Conservation (phyloP, 257 asterid genomes). For the Ehretia macrophylla region DNA sequence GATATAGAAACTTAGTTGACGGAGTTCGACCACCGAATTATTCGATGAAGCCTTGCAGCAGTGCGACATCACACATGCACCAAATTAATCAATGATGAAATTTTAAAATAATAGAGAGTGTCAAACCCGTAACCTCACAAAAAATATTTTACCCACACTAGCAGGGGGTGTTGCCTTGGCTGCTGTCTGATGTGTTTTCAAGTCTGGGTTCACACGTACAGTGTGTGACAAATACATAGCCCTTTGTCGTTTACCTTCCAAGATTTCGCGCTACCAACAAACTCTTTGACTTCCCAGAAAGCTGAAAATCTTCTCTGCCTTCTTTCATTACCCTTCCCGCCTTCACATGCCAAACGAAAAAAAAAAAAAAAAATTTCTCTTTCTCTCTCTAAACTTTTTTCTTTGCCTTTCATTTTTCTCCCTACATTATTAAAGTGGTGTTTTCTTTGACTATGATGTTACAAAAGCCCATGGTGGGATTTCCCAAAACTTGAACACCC, state of each 20-base stretch:
- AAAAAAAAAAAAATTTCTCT: too few relatives aligned
- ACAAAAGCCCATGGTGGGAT: slow-evolving; percentile 18
- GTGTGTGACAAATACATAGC: slow-evolving; percentile 22
- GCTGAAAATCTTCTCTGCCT: not conserved
- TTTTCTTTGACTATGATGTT: slow-evolving; percentile 8
- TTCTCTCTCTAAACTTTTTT: not conserved
- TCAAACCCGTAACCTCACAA: too few relatives aligned
- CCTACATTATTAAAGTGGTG: slow-evolving; percentile 8
- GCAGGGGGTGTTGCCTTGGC: too few relatives aligned
- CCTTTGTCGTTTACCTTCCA: slow-evolving; percentile 17
- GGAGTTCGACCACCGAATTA: too few relatives aligned
- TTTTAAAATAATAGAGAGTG: too few relatives aligned
- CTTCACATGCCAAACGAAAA: slow-evolving; percentile 20
- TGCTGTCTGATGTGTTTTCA: too few relatives aligned
- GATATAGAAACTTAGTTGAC: too few relatives aligned
- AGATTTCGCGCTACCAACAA: slow-evolving; percentile 17
- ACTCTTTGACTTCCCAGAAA: slow-evolving; percentile 22
- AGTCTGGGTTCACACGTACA: slow-evolving; percentile 7
- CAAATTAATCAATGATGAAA: too few relatives aligned
- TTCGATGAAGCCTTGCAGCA: too few relatives aligned
- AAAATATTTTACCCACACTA: too few relatives aligned
- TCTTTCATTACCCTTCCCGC: slow-evolving; percentile 12
- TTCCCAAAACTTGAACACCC: slow-evolving; percentile 11
- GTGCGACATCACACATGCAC: too few relatives aligned
- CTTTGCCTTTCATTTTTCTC: not conserved